Evolutionary conservation across 2,329 filamentous ascomycete genomes (phyloP).

Genomic region (Penicillium rolfsii): DNA sequence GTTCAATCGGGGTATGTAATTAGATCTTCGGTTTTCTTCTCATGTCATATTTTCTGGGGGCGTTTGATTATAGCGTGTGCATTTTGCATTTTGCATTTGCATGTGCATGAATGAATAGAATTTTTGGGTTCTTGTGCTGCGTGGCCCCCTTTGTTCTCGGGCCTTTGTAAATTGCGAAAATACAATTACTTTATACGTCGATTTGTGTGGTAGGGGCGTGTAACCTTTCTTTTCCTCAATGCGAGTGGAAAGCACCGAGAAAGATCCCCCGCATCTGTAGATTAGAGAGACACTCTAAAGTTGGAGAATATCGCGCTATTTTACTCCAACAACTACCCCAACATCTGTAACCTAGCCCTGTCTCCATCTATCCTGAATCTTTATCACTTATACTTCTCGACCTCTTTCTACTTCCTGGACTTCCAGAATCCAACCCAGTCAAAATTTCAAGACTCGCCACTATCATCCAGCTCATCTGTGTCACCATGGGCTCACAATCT

Average conservation of each 20-base stretch:
- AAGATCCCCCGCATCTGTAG: neutral
- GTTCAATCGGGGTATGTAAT: conserved; percentile 90
- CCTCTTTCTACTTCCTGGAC: neutral
- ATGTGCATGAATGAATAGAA: conserved; percentile 8
- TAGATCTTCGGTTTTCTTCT: neutral
- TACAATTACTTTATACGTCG: neutral
- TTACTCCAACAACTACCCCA: conserved; percentile 1
- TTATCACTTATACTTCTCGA: neutral
- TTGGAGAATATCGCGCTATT: neutral
- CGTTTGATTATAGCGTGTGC: conserved; percentile 3
- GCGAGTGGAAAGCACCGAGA: neutral
- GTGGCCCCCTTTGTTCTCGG: neutral
- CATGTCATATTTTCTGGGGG: neutral
- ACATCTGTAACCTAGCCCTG: neutral
- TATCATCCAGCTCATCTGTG: neutral
- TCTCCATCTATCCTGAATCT: neutral
- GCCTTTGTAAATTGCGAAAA: neutral
- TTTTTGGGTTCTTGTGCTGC: neutral
- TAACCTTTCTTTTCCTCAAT: no score
- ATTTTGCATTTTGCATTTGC: conserved; percentile 6
- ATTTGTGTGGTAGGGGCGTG: neutral
- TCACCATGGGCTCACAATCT: neutral
- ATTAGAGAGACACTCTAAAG: neutral
- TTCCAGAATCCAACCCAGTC: no score
- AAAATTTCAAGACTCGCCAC: no score